Evolutionary conservation across 176 grass and related monocot genomes (phyloP), one percentile per base, ranked within the genome.

Genomic region (Avena atlantica): DNA sequence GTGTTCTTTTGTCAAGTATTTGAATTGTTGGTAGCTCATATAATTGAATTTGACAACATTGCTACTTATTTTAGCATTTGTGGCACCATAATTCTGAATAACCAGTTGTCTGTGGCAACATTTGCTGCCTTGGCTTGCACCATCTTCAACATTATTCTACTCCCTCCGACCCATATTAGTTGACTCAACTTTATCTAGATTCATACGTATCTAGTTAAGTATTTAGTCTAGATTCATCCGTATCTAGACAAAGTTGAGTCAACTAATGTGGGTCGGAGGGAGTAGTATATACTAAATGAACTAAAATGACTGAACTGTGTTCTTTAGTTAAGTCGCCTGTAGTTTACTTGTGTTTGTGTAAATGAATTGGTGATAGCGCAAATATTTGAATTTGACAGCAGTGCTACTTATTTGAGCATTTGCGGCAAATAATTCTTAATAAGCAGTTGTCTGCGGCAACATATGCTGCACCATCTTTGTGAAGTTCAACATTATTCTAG

Each of bases 301-400:
- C 15, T 84, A 79, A 52, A 79, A 79, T 58, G 49, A 51, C 29
- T 24, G 48, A 36, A 21, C 25, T 12, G 2, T 31, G 13, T 79
- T 55, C 50, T 19, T 80, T 80, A 19, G 19, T 53, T 21, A 65
- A 66, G 25, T n/a, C 1, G 0, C 10, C 63, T 81, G 59, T 11
- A 53, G 52, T 72, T 62, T 8, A 29, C 34, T 65, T 62, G 10
- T 57, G 16, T 75, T 66, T 62, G 20, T 67, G 21, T 74, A 49
- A 89, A 45, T 80, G 63, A 23, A 20, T 65, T 9, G 31, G 23
- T 70, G 12, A 58, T 69, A 19, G 62, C 13, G 78, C 2, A 25
- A 19, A 16, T 83, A 17, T 88, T 82, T 78, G 14, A 70, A 71
- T 27, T 78, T 6, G 1, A 76, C 24, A 75, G 10, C 7, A 42